Percentiles rank a stretch among this genome's conserved stretches.
Evolutionary conservation across 2,329 filamentous ascomycete genomes (phyloP).

Genomic region (Lecanoromycetidae sp.): DNA sequence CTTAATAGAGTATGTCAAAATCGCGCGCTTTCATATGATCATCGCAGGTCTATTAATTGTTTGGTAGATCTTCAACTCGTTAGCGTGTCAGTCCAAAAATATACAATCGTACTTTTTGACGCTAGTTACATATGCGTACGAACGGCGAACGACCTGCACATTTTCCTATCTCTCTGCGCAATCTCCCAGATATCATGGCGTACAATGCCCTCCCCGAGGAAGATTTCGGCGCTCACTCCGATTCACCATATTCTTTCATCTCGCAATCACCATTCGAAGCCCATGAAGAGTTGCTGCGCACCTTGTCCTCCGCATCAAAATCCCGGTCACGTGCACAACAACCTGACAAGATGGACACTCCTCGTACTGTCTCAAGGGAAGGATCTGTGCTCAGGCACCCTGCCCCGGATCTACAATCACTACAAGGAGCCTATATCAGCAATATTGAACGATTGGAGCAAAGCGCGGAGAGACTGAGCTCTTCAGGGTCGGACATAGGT

Average conservation of each 20-base stretch:
- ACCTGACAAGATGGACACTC: constrained; percentile 6
- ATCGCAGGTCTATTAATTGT: no score
- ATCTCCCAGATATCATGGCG: constrained; percentile 24
- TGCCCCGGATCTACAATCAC: constrained; percentile 37
- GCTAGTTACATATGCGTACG: no score
- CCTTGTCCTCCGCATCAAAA: constrained; percentile 22
- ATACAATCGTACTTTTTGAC: no score
- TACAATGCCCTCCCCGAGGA: constrained; percentile 34
- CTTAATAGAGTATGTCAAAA: no score
- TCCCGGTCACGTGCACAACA: constrained; percentile 10
- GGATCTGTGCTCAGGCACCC: constrained; percentile 35
- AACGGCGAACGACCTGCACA: no score
- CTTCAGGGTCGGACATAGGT: constrained; percentile 35
- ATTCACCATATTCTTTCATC: constrained; percentile 20
- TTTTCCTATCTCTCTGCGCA: not conserved
- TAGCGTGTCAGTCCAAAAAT: no score
- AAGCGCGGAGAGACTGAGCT: constrained; percentile 37
- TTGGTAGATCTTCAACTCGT: no score
- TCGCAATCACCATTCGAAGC: constrained; percentile 22
- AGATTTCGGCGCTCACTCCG: constrained; percentile 29
- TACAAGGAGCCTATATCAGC: constrained; percentile 38
- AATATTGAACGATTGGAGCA: constrained; percentile 39
- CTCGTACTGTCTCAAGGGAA: constrained; percentile 29
- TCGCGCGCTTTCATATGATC: no score
- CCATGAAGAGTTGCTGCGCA: constrained; percentile 3